Conservation (phyloP, 192 early-diverging fungal genomes). For the Coemansia asiatica region DNA sequence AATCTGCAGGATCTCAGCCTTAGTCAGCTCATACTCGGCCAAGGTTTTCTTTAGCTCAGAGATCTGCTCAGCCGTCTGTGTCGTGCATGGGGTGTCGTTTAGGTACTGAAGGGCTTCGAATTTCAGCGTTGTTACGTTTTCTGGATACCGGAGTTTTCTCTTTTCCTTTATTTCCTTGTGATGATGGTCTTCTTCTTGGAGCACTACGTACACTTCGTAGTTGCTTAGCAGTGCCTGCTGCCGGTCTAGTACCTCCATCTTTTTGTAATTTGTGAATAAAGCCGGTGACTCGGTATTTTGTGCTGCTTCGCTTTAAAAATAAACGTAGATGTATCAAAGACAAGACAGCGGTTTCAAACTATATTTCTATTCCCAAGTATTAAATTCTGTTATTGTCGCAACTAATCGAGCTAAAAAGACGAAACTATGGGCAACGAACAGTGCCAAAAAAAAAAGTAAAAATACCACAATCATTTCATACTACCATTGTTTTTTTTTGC, state of each 20-base stretch:
- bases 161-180: slow-evolving; percentile 32
- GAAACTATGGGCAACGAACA: no score
- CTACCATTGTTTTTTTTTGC: neutral
- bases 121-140: slow-evolving; percentile 65
- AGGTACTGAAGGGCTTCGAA: slow-evolving; percentile 63
- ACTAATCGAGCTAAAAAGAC: no score
- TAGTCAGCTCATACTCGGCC: slow-evolving; percentile 58
- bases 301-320: no score
- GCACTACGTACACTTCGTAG: slow-evolving; percentile 65
- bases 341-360: no score
- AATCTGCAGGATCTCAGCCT: slow-evolving; percentile 74
- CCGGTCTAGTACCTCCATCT: slow-evolving; percentile 65
- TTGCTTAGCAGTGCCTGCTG: slow-evolving; percentile 65
- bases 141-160: slow-evolving; percentile 54
- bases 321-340: no score
- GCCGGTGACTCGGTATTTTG: no score
- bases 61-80: slow-evolving; percentile 61
- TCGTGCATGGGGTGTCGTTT: slow-evolving; percentile 58
- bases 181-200: slow-evolving; percentile 58
- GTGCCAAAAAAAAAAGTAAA: no score
- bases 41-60: slow-evolving; percentile 50
- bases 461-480: no score
- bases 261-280: neutral
- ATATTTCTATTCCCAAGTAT: no score
- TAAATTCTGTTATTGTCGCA: no score